Base-by-base conservation (phyloP, 805 yeast species). In the Spathaspora passalidarum region DNA sequence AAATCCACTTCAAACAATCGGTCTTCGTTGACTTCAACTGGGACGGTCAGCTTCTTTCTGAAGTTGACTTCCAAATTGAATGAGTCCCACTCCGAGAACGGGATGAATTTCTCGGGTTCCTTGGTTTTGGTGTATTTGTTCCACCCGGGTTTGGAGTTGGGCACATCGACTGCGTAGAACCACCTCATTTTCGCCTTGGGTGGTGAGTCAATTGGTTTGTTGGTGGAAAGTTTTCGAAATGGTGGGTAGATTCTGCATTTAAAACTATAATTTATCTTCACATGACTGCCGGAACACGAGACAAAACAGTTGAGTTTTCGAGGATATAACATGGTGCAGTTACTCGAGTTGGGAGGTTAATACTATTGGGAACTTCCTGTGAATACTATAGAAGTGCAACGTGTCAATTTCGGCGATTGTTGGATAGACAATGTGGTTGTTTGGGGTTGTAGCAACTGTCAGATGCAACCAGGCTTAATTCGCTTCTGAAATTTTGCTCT, bases 161-260 rank as follows among this genome's bases (percentile, higher is more conserved):
- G 96, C 5, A 81, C 63, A 59, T 88, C 96, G 0, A 89, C 82
- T 2, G 96, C 92, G 56, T 88, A 85, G 60, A 80, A 89, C 97
- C 97, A 90, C 50, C 74, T 67, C 16, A 56, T 60, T 14, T 18
- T 52, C 1, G 59, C 45, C 7, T 45, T 37, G n/a, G n/a, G n/a
- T 1, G 63, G 62, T 8, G 38, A 26, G 5, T 14, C 38, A 26
- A 26, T 11, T 7, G 32, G 13, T 7, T 5, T n/a, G n/a, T n/a
- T n/a, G n/a, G n/a, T 26, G 9, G 34, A 29, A 13, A 8, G 14
- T 29, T 29, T 10, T 29, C 34, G 34, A 10, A 14, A 13, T 6
- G 32, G 32, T 10, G 5, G 25, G 25, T 7, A 26, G 4, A n/a
- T 26, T 26, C 4, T 26, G n/a, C 34, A 17, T 10, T 14, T 29